phyloP scores from a whole-genome alignment of 352 stramenopile species.

The Pseudoperonospora humuli region DNA sequence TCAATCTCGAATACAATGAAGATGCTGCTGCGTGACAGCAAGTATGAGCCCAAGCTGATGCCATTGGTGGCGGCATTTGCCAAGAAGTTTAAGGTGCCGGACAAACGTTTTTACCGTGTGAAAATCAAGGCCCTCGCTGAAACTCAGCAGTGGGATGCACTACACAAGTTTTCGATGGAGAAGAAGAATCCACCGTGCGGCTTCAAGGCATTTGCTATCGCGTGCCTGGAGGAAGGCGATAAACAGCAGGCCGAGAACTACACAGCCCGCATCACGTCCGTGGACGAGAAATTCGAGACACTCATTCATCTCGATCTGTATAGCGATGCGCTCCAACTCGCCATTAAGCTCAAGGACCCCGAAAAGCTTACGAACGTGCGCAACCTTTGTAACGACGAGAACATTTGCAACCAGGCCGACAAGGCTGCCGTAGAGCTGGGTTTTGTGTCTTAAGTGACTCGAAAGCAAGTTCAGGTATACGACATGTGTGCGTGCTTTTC shows the following conservation, averaged over 20 bases:
- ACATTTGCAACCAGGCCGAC: conserved; percentile 71
- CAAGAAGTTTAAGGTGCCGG: conserved; percentile 87
- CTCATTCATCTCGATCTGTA: conserved; percentile 82
- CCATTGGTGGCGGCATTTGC: conserved; percentile 53
- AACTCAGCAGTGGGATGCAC: conserved; percentile 78
- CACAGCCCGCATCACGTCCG: conserved; percentile 67
- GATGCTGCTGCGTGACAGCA: conserved; percentile 63
- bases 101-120: conserved; percentile 88
- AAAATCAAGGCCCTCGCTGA: conserved; percentile 86
- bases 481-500: conserved; percentile 6
- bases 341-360: conserved; percentile 79
- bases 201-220: conserved; percentile 80
- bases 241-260: conserved; percentile 80
- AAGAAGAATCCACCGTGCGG: conserved; percentile 81
- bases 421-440: conserved; percentile 74
- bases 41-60: conserved; percentile 77
- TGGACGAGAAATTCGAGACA: conserved; percentile 86
- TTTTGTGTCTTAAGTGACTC: conserved; percentile 50
- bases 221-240: conserved; percentile 66
- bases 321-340: conserved; percentile 66
- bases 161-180: conserved; percentile 83
- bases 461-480: not conserved
- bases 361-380: conserved; percentile 82
- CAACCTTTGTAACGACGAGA: conserved; percentile 64
- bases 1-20: conserved; percentile 86